phyloP scores from a whole-genome alignment of 331 rosid genomes.

The Quercus tomentella region DNA sequence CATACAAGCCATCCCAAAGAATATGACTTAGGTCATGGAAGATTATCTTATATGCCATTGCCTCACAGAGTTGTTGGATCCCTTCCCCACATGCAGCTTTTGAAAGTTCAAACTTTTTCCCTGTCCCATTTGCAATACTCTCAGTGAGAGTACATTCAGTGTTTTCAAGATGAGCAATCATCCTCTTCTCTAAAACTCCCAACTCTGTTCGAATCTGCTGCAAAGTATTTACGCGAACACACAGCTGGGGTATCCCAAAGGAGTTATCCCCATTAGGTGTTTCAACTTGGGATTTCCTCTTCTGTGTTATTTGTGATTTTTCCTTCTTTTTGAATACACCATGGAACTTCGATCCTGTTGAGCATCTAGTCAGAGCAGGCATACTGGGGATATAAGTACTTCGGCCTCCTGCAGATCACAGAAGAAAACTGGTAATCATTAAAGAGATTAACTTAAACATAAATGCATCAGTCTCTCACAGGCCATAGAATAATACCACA shows the following conservation, averaged over 20 bases:
- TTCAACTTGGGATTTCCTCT: slow-evolving; percentile 66
- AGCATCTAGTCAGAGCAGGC: slow-evolving; percentile 91
- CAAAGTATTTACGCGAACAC: slow-evolving; percentile 81
- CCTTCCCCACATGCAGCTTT: slow-evolving; percentile 74
- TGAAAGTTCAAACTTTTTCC: slow-evolving; percentile 69
- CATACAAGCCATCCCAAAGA: slow-evolving; percentile 79
- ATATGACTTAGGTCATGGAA: slow-evolving; percentile 69
- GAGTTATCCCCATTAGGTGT: slow-evolving; percentile 60
- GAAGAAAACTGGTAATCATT: slow-evolving; percentile 19
- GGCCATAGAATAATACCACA: slow-evolving; percentile 54
- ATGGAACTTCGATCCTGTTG: slow-evolving; percentile 65
- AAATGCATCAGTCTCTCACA: slow-evolving; percentile 15
- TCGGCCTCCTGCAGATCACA: slow-evolving; percentile 60
- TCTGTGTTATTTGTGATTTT: slow-evolving; percentile 45
- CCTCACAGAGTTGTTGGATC: slow-evolving; percentile 77
- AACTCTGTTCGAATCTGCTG: slow-evolving; percentile 81
- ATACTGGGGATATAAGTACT: slow-evolving; percentile 59
- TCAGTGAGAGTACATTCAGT: slow-evolving; percentile 53
- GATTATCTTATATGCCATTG: slow-evolving; percentile 62
- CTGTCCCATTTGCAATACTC: slow-evolving; percentile 58
- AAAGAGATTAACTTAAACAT: slow-evolving; percentile 9
- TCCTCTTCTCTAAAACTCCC: slow-evolving; percentile 74
- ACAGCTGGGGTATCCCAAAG: slow-evolving; percentile 64
- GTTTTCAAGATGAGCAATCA: slow-evolving; percentile 67
- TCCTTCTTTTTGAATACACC: slow-evolving; percentile 78